Conservation (phyloP, 1,284 basidiomycete species). For the Cerioporus squamosus region DNA sequence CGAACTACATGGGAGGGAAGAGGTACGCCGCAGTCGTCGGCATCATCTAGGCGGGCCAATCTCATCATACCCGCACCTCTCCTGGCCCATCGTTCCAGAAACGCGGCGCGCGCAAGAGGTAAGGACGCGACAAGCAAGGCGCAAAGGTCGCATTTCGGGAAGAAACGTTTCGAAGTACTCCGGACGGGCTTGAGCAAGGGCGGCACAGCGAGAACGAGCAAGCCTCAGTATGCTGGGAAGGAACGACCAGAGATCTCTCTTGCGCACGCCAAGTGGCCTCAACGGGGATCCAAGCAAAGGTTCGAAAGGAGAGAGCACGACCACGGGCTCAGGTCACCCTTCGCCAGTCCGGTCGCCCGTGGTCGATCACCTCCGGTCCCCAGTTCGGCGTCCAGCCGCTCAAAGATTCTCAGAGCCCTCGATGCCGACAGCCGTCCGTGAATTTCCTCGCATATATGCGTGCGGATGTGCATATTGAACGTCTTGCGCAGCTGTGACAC, state of each 20-base stretch:
- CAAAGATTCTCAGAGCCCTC: conserved; percentile 26
- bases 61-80: background rate
- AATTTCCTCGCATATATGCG: conserved; percentile 1
- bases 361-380: conserved; percentile 6
- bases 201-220: background rate
- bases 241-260: conserved; percentile 24
- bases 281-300: background rate
- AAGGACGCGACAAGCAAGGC: conserved; percentile 52
- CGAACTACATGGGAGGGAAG: conserved; percentile 68
- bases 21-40: conserved; percentile 38
- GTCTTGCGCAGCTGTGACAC: conserved; percentile 31
- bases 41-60: background rate
- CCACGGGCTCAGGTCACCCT: background rate
- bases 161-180: conserved; percentile 56
- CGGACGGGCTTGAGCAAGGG: conserved; percentile 38
- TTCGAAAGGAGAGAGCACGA: background rate
- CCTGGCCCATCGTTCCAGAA: conserved; percentile 39
- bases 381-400: conserved; percentile 7
- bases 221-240: background rate
- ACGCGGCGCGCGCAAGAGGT: conserved; percentile 53
- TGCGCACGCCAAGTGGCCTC: conserved; percentile 28
- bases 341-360: background rate
- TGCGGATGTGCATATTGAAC: background rate
- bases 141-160: conserved; percentile 60
- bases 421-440: conserved; percentile 33